Evolutionary conservation across 108 stramenopile genomes (phyloP).

Genomic region (Cyclotella baltica): DNA sequence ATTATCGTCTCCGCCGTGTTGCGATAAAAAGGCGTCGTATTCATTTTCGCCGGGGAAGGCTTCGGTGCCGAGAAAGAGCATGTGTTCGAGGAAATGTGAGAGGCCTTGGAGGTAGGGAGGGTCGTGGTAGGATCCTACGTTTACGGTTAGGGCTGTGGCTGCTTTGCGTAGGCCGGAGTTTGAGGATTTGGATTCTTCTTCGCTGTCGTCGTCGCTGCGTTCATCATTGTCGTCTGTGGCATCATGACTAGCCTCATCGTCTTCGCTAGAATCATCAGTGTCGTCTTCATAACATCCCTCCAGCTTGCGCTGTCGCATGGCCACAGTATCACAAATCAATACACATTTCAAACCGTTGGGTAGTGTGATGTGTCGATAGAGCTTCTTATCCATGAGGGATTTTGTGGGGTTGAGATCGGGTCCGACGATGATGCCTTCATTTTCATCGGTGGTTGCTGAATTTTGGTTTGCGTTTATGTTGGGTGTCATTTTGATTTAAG

Average conservation of each 20-base stretch:
- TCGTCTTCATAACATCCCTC: conserved; percentile 56
- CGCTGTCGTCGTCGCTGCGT: conserved; percentile 25
- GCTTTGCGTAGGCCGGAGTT: conserved; percentile 72
- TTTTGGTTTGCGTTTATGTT: neutral
- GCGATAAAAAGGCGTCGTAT: conserved; percentile 85
- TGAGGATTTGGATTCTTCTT: conserved; percentile 32
- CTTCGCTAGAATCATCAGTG: conserved; percentile 33
- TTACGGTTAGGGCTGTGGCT: conserved; percentile 94
- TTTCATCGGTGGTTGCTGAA: neutral
- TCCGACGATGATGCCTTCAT: conserved; percentile 3
- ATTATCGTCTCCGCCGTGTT: conserved; percentile 94
- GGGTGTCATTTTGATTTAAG: conserved; percentile 8
- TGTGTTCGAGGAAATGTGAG: conserved; percentile 95
- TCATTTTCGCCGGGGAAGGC: conserved; percentile 92
- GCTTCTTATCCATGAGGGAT: conserved; percentile 72
- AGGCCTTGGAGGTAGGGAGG: conserved; percentile 89
- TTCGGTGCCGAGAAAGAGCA: conserved; percentile 96
- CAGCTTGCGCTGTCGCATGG: conserved; percentile 72
- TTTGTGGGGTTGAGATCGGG: conserved; percentile 46
- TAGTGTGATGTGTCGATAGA: conserved; percentile 84
- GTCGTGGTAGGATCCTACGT: conserved; percentile 92
- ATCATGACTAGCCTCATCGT: conserved; percentile 26
- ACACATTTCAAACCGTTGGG: conserved; percentile 84
- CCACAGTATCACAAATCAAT: conserved; percentile 80
- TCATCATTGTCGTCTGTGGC: conserved; percentile 50